Evolutionary conservation across 2,329 filamentous ascomycete genomes (phyloP).

Genomic region (Harringtonia aguacate): DNA sequence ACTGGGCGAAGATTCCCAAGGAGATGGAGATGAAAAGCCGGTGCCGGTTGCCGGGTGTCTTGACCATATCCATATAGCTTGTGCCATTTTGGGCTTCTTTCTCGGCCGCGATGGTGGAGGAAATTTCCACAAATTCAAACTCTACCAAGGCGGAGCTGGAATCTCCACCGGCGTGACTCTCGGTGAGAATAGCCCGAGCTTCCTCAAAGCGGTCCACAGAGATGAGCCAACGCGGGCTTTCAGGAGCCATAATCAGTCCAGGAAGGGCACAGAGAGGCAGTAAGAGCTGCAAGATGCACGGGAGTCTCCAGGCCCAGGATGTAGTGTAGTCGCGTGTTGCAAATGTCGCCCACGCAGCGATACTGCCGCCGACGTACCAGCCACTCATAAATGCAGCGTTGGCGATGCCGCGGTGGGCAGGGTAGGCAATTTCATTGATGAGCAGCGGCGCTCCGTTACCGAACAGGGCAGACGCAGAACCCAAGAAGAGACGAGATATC

Average conservation of each 20-base stretch:
- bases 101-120: neutral
- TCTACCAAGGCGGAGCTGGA: conserved; percentile 36
- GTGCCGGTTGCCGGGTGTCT: conserved; percentile 10
- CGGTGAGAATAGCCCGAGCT: conserved; percentile 22
- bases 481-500: conserved; percentile 19
- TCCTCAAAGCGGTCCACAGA: conserved; percentile 13
- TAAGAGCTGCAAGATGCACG: conserved; percentile 39
- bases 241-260: conserved; percentile 2
- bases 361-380: conserved; percentile 18
- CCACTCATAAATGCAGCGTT: conserved; percentile 8
- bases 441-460: conserved; percentile 6
- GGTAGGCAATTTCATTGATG: conserved; percentile 10
- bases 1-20: conserved; percentile 4
- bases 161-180: conserved; percentile 8
- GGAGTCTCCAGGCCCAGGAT: conserved; percentile 44
- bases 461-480: conserved; percentile 6
- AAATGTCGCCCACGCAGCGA: conserved; percentile 22
- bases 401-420: conserved; percentile 7
- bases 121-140: conserved; percentile 26
- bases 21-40: conserved; percentile 6
- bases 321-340: conserved; percentile 22
- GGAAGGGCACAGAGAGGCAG: conserved; percentile 17
- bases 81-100: neutral
- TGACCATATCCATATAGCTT: conserved; percentile 25
- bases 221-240: conserved; percentile 9